Percentiles rank a stretch among this genome's conserved stretches.
These are phyloP conservation scores for Scutellaria galericulata DNA, from an alignment of 257 asterid species.

Conservation along the genomic window DNA sequence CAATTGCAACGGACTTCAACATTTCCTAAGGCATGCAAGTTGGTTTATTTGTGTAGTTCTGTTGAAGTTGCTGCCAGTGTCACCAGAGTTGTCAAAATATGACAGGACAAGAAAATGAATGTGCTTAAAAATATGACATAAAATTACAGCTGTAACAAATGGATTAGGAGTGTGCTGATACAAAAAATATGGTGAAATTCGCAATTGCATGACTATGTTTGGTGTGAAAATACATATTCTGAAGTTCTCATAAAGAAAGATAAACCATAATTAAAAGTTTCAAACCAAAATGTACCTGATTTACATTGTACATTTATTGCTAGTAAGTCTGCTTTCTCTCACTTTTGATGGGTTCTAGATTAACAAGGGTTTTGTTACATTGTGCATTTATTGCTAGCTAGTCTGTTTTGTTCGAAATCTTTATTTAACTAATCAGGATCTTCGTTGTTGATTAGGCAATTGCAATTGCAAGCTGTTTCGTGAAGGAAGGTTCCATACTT, in stretches of 20 bases:
- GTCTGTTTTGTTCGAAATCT: slow-evolving; percentile 12
- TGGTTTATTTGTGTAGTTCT: not conserved
- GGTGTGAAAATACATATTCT: slow-evolving; percentile 12
- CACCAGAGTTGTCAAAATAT: slow-evolving; percentile 19
- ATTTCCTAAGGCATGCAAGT: not conserved
- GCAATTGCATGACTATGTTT: slow-evolving; percentile 10
- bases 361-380: slow-evolving; percentile 8
- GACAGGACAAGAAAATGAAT: slow-evolving; percentile 10
- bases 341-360: not conserved
- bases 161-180: not conserved
- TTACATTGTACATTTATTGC: not conserved
- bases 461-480: slow-evolving; percentile 82
- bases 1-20: slow-evolving; percentile 15
- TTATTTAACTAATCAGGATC: slow-evolving; percentile 33
- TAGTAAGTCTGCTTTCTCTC: slow-evolving; percentile 11
- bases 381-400: slow-evolving; percentile 25
- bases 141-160: slow-evolving; percentile 3
- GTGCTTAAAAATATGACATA: not conserved
- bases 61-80: slow-evolving; percentile 24
- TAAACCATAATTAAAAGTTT: not conserved
- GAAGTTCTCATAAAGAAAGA: not conserved
- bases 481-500: slow-evolving; percentile 85
- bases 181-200: not conserved
- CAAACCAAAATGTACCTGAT: slow-evolving; percentile 11
- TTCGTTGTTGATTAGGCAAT: slow-evolving; percentile 68